Evolutionary conservation across 2,329 filamentous ascomycete genomes (phyloP).

Genomic region (Colletotrichum plurivorum): DNA sequence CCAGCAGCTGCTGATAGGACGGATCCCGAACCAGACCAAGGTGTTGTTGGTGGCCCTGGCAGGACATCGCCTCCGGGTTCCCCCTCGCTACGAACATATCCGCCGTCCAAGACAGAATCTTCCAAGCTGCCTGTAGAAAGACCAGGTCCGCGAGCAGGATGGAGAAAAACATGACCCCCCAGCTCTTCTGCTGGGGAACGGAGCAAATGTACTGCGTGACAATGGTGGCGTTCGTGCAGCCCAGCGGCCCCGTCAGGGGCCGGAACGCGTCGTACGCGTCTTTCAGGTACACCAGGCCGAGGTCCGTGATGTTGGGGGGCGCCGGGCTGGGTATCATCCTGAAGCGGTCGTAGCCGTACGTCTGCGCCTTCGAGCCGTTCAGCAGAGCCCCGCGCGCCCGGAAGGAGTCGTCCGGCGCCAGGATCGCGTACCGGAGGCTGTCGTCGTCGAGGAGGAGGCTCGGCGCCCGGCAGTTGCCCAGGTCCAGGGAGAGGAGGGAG

Average conservation of each 20-base stretch:
- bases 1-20: too few species aligned
- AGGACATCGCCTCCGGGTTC: neutral
- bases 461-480: neutral
- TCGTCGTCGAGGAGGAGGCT: neutral
- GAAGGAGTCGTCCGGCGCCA: neutral
- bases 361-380: neutral
- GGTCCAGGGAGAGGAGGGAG: slow-evolving; percentile 3
- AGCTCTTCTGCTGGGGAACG: slow-evolving; percentile 1
- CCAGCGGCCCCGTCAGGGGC: neutral
- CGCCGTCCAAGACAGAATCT: neutral
- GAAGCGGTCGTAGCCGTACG: neutral
- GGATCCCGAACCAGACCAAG: too few species aligned
- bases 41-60: neutral
- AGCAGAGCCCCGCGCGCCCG: neutral
- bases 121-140: slow-evolving; percentile 12
- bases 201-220: slow-evolving; percentile 6
- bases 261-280: neutral
- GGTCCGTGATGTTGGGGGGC: neutral
- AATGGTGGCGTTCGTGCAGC: neutral
- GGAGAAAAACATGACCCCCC: neutral
- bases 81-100: neutral
- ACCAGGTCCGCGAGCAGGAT: slow-evolving; percentile 2
- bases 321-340: neutral
- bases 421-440: neutral
- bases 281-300: neutral